phyloP scores from a whole-genome alignment of 106 monocot genomes.

The Acorus calamus region DNA sequence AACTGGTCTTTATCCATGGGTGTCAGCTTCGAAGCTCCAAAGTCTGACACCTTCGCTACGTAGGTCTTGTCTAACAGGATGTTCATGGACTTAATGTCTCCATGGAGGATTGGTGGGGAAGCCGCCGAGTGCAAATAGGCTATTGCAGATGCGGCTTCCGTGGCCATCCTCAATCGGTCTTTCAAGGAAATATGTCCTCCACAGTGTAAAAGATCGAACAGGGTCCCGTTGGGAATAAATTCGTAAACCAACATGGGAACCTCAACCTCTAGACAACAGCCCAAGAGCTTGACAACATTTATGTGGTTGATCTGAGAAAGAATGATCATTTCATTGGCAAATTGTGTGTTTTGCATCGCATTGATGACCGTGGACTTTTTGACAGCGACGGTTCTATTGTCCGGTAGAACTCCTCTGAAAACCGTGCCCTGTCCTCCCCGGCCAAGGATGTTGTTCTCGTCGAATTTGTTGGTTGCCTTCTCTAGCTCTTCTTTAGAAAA shows the following conservation, averaged over 20 bases:
- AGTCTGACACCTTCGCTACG: too few species aligned
- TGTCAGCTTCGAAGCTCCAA: too few species aligned
- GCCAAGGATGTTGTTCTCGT: not conserved
- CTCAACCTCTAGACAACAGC: conserved; percentile 3
- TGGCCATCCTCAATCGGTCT: too few species aligned
- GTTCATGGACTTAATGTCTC: not conserved
- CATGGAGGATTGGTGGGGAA: conserved; percentile 2
- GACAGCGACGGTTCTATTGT: not conserved
- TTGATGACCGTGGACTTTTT: not conserved
- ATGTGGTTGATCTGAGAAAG: conserved; percentile 6
- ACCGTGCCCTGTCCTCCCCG: not conserved
- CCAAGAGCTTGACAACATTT: conserved; percentile 8
- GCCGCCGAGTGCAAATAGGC: too few species aligned
- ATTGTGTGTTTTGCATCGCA: not conserved
- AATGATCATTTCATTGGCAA: conserved; percentile 1
- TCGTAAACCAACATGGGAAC: conserved; percentile 5
- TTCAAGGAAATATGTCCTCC: too few species aligned
- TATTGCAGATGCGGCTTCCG: too few species aligned
- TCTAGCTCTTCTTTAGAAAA: conserved; percentile 1
- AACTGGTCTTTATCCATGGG: too few species aligned
- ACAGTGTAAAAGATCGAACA: not conserved
- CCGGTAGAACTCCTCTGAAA: not conserved
- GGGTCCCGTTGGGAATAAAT: not conserved
- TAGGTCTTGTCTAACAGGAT: too few species aligned
- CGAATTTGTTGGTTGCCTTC: conserved; percentile 1